Conservation (phyloP, 495 filamentous ascomycete genomes). For the Daldinia loculata region DNA sequence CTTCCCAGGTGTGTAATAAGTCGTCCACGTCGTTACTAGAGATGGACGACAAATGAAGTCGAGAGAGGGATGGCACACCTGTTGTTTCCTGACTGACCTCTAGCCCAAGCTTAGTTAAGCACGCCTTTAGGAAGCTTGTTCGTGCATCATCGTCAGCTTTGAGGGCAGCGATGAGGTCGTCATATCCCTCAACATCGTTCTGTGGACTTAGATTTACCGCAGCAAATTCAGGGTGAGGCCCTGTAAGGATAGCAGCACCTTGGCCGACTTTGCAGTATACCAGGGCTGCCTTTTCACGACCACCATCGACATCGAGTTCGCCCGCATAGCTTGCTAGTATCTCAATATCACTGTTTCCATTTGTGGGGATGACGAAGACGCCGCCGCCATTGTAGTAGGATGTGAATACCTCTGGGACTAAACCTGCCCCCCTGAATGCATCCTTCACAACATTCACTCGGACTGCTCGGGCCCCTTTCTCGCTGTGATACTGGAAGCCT, state of each 20-base stretch:
- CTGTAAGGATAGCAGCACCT: constrained; percentile 82
- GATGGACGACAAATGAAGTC: constrained; percentile 81
- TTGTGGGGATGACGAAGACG: constrained; percentile 85
- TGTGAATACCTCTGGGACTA: constrained; percentile 70
- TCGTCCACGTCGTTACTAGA: constrained; percentile 69
- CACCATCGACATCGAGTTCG: constrained; percentile 78
- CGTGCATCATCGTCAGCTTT: constrained; percentile 75
- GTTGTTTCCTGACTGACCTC: constrained; percentile 73
- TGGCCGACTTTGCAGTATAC: constrained; percentile 89
- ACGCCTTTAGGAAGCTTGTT: constrained; percentile 80
- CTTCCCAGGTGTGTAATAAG: constrained; percentile 71
- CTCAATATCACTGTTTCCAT: constrained; percentile 72
- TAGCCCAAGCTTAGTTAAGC: constrained; percentile 83
- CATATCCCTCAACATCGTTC: constrained; percentile 69
- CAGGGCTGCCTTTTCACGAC: constrained; percentile 75
- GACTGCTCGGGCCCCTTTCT: constrained; percentile 81
- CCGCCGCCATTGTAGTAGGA: constrained; percentile 96
- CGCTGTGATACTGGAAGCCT: constrained; percentile 92
- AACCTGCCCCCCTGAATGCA: constrained; percentile 58
- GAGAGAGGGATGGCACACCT: constrained; percentile 82
- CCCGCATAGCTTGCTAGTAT: constrained; percentile 83
- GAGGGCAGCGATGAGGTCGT: constrained; percentile 72
- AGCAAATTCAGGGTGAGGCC: constrained; percentile 96
- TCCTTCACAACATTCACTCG: constrained; percentile 71
- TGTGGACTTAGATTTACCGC: constrained; percentile 76